Percentiles rank a stretch among this genome's conserved stretches.
Conservation (phyloP, 2,329 filamentous ascomycete species). For the Colletotrichum lindemuthianum region DNA sequence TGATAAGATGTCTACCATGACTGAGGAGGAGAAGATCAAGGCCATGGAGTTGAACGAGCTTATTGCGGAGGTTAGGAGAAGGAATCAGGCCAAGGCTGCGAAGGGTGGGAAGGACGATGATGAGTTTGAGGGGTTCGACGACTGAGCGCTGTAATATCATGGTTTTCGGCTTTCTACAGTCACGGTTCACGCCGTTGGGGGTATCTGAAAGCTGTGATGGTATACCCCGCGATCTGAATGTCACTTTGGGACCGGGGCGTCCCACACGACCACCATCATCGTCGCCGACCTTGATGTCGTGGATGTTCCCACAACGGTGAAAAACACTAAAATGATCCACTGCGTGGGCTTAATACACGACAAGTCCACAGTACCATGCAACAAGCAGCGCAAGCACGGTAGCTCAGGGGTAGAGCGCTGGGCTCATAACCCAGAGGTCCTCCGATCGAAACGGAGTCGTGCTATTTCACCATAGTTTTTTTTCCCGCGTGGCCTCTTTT, state of each 20-base stretch:
- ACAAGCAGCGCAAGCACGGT: conserved; percentile 10
- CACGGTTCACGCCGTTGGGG: neutral
- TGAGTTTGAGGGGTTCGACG: conserved; percentile 69
- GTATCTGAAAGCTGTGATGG: too few relatives aligned
- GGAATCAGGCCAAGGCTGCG: conserved; percentile 60
- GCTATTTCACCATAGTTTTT: neutral
- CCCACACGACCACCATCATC: conserved; percentile 4
- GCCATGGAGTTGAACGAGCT: conserved; percentile 71
- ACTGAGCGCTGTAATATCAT: conserved; percentile 21
- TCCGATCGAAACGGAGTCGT: conserved; percentile 35
- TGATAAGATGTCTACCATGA: conserved; percentile 71
- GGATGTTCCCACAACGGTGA: conserved; percentile 21
- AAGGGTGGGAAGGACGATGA: conserved; percentile 48
- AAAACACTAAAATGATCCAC: neutral
- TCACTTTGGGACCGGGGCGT: too few relatives aligned
- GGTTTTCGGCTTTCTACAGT: neutral
- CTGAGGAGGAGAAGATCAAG: conserved; percentile 73
- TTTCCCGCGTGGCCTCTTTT: neutral
- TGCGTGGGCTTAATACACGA: conserved; percentile 7
- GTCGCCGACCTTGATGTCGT: conserved; percentile 23
- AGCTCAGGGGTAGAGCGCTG: conserved; percentile 36
- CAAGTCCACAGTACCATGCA: rapidly evolving
- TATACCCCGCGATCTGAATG: conserved; percentile 16
- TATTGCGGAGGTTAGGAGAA: conserved; percentile 70
- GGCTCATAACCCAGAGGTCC: conserved; percentile 37